phyloP scores from a whole-genome alignment of 2,329 filamentous ascomycete genomes.

The Ilyonectria sp. region DNA sequence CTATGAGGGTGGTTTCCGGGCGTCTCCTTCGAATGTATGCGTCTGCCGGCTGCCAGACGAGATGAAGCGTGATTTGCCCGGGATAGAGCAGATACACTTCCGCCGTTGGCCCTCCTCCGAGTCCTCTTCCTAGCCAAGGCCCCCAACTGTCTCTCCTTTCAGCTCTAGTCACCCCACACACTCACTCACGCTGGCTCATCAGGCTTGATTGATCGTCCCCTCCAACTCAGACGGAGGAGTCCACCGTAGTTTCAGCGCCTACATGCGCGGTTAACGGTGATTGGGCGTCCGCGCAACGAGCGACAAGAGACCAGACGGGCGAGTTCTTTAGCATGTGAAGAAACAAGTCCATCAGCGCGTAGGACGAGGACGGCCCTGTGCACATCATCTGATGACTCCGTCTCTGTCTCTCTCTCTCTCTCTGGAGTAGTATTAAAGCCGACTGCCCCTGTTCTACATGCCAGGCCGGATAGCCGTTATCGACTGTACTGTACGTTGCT shows the following conservation, averaged over 20 bases:
- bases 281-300: slow-evolving; percentile 7
- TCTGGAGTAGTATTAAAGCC: slow-evolving; percentile 2
- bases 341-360: not conserved
- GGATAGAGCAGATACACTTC: not conserved
- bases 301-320: not conserved
- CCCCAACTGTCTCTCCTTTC: slow-evolving; percentile 11
- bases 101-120: not conserved
- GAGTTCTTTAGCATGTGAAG: slow-evolving; percentile 20
- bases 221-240: slow-evolving; percentile 5
- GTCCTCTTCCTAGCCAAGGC: not conserved
- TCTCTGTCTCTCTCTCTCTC: slow-evolving; percentile 23
- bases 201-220: slow-evolving; percentile 17
- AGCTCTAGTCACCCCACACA: slow-evolving; percentile 9
- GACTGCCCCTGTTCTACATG: not conserved
- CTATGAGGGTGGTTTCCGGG: slow-evolving; percentile 3
- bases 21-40: slow-evolving; percentile 21
- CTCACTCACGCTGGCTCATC: not conserved
- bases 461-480: slow-evolving; percentile 15
- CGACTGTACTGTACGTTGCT: slow-evolving; percentile 17
- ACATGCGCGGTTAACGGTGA: slow-evolving; percentile 19
- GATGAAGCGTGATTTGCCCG: not conserved
- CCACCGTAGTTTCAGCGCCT: slow-evolving; percentile 23
- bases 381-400: slow-evolving; percentile 37
- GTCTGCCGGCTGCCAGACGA: not conserved
- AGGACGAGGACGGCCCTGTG: slow-evolving; percentile 14